These are phyloP conservation scores for Cryptococcus sp. DNA, from an alignment of 1,284 basidiomycete genomes.

Conservation along the genomic window DNA sequence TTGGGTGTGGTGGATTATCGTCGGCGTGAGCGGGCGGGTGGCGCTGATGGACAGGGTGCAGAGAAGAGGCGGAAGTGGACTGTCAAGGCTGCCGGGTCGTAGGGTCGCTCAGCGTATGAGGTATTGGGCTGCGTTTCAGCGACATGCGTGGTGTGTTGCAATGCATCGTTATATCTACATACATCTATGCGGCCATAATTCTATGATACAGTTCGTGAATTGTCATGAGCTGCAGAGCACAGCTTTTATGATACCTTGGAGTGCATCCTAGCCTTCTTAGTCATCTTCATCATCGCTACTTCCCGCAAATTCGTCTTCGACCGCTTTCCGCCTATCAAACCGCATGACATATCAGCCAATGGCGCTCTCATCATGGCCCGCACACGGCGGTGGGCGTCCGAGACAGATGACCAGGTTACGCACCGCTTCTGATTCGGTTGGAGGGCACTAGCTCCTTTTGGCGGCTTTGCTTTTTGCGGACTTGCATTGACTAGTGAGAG, in stretches of 20 bases:
- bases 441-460: slow-evolving; percentile 32
- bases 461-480: slow-evolving; percentile 29
- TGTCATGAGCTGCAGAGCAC: too few species aligned
- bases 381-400: neutral
- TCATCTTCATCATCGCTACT: slow-evolving; percentile 24
- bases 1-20: slow-evolving; percentile 49
- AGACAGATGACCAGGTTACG: slow-evolving; percentile 1
- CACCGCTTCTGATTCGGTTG: slow-evolving; percentile 45
- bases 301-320: slow-evolving; percentile 40
- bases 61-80: slow-evolving; percentile 18
- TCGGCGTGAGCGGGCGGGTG: slow-evolving; percentile 2
- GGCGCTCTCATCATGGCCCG: neutral
- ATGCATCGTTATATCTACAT: too few species aligned
- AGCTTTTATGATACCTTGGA: too few species aligned
- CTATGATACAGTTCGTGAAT: too few species aligned
- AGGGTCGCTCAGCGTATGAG: too few species aligned
- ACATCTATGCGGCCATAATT: too few species aligned
- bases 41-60: slow-evolving; percentile 1
- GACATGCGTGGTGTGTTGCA: too few species aligned
- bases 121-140: too few species aligned
- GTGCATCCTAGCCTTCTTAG: too few species aligned
- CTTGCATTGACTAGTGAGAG: slow-evolving; percentile 17
- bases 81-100: slow-evolving; percentile 11
- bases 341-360: neutral
- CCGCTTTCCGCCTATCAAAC: slow-evolving; percentile 29